Conservation (phyloP, 352 stramenopile genomes). For the Saprolegnia diclina region DNA sequence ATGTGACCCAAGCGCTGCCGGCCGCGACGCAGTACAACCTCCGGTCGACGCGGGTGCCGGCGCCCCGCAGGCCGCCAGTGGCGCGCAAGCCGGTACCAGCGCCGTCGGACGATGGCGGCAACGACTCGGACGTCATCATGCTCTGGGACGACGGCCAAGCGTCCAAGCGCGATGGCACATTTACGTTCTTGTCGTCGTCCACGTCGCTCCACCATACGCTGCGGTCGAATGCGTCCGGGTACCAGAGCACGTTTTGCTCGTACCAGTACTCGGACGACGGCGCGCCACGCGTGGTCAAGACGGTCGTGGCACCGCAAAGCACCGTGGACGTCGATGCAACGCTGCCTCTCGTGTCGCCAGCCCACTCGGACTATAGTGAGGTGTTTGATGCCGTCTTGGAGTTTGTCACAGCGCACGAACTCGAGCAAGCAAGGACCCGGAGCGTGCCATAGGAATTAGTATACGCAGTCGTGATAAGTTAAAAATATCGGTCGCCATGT, state of each 20-base stretch:
- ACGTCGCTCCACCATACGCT: slow-evolving; percentile 16
- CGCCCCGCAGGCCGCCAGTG: background rate
- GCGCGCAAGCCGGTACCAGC: background rate
- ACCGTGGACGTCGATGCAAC: background rate
- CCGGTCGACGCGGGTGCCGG: background rate
- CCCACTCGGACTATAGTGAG: background rate
- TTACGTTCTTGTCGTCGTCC: slow-evolving; percentile 24
- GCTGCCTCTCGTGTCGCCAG: background rate
- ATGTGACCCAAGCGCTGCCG: background rate
- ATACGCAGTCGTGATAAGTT: background rate
- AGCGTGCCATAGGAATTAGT: background rate
- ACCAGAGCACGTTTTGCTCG: slow-evolving; percentile 7
- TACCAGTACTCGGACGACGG: slow-evolving; percentile 13
- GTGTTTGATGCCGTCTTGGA: slow-evolving; percentile 8
- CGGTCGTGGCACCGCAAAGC: background rate
- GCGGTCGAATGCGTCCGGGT: background rate
- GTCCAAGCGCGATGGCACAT: slow-evolving; percentile 12
- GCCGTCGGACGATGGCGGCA: background rate
- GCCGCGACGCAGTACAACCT: slow-evolving; percentile 5
- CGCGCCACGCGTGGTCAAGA: background rate
- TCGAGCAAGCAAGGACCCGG: background rate
- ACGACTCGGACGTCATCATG: slow-evolving; percentile 8
- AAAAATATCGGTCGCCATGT: background rate
- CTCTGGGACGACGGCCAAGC: slow-evolving; percentile 15
- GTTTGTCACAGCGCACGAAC: background rate